These are phyloP conservation scores for Candida golubevii DNA, from an alignment of 805 yeast genomes.

Conservation along the genomic window DNA sequence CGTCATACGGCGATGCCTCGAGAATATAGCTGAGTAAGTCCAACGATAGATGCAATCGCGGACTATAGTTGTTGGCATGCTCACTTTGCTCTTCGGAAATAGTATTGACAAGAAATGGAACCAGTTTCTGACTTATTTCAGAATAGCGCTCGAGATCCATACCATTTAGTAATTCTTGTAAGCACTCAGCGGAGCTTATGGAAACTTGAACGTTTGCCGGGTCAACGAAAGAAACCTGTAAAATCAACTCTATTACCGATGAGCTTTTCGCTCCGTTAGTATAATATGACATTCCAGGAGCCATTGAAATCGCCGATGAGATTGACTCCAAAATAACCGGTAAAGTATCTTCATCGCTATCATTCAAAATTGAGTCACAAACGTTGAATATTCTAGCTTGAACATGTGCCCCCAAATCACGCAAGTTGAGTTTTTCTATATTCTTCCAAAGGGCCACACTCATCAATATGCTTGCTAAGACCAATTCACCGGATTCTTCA, in stretches of 20 bases:
- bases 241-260: conserved; percentile 52
- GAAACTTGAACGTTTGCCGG: conserved; percentile 69
- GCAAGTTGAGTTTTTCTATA: conserved; percentile 7
- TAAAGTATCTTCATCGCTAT: conserved; percentile 77
- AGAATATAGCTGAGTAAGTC: conserved; percentile 54
- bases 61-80: conserved; percentile 45
- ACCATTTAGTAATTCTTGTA: conserved; percentile 52
- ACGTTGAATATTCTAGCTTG: conserved; percentile 37
- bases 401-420: conserved; percentile 17
- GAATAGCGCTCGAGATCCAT: conserved; percentile 44
- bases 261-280: conserved; percentile 13
- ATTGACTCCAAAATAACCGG: conserved; percentile 68
- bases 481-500: conserved; percentile 11
- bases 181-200: conserved; percentile 64
- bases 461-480: conserved; percentile 40
- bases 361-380: conserved; percentile 46
- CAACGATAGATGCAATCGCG: conserved; percentile 55
- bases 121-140: conserved; percentile 44
- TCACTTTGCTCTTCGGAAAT: conserved; percentile 25
- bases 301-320: conserved; percentile 47
- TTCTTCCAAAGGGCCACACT: conserved; percentile 49
- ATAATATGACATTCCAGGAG: conserved; percentile 6
- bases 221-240: conserved; percentile 65
- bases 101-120: conserved; percentile 46
- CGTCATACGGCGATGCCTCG: conserved; percentile 34